Evolutionary conservation across 2,329 filamentous ascomycete genomes (phyloP).

Genomic region (Thermothelomyces thermophilus): DNA sequence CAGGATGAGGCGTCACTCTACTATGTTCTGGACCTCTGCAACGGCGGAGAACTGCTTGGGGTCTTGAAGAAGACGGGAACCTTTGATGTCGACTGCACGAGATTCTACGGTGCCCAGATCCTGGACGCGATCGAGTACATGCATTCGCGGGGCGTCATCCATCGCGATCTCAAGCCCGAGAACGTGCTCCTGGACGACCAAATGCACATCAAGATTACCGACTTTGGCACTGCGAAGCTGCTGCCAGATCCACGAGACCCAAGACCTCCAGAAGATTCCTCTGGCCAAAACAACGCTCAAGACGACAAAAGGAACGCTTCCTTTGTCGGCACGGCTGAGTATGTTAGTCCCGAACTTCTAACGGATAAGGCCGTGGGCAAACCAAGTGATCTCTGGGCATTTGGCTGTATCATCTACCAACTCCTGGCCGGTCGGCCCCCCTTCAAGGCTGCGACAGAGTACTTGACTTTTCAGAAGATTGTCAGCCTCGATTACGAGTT

Average conservation of each 20-base stretch:
- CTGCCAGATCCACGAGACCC: conserved; percentile 54
- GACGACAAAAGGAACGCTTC: conserved; percentile 71
- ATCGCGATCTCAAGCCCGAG: conserved; percentile 93
- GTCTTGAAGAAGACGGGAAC: conserved; percentile 91
- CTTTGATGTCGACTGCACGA: conserved; percentile 89
- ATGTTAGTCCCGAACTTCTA: conserved; percentile 94
- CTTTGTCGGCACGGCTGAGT: conserved; percentile 96
- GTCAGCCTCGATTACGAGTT: conserved; percentile 92
- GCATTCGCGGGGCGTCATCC: conserved; percentile 93
- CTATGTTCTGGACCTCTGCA: conserved; percentile 91
- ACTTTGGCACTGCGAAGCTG: conserved; percentile 97
- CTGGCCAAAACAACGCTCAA: conserved; percentile 38
- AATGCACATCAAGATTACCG: conserved; percentile 98
- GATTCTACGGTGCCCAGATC: conserved; percentile 93
- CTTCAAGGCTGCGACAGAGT: conserved; percentile 94
- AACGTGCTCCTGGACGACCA: conserved; percentile 92
- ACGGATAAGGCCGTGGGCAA: conserved; percentile 97
- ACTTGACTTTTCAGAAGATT: conserved; percentile 97
- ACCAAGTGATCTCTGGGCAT: conserved; percentile 95
- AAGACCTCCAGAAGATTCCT: conserved; percentile 37
- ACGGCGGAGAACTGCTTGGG: conserved; percentile 83
- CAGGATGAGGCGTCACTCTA: conserved; percentile 95
- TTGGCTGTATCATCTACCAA: conserved; percentile 96
- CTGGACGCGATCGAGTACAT: conserved; percentile 96
- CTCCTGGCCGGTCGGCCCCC: conserved; percentile 90